Conservation (phyloP, 2,329 filamentous ascomycete genomes). For the Calycina marina region DNA sequence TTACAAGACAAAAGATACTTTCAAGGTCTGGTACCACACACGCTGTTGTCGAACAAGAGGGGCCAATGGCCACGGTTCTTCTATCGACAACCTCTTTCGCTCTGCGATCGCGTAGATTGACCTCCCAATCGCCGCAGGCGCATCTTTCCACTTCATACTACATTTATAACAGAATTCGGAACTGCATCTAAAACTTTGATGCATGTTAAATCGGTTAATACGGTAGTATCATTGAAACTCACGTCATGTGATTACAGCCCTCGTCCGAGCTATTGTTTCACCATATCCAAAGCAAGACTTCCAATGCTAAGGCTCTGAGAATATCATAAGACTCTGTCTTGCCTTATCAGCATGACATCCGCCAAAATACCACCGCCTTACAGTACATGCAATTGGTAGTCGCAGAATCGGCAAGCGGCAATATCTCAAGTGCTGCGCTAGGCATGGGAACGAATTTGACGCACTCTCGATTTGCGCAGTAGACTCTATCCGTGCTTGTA, state of each 20-base stretch:
- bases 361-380: conserved; percentile 9
- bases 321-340: conserved; percentile 7
- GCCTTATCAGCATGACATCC: conserved; percentile 8
- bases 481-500: conserved; percentile 12
- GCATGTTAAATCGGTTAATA: conserved; percentile 6
- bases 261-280: conserved; percentile 9
- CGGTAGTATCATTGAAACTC: conserved; percentile 6
- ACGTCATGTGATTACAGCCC: conserved; percentile 13
- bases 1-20: conserved; percentile 12
- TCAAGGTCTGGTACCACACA: conserved; percentile 8
- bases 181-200: conserved; percentile 11
- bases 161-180: conserved; percentile 15
- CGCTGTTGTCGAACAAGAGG: conserved; percentile 9
- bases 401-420: conserved; percentile 8
- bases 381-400: conserved; percentile 11
- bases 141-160: conserved; percentile 14
- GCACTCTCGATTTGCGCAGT: conserved; percentile 11
- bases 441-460: conserved; percentile 9
- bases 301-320: conserved; percentile 9
- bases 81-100: conserved; percentile 13
- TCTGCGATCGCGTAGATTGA: conserved; percentile 10
- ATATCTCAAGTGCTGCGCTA: conserved; percentile 5
- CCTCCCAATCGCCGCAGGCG: conserved; percentile 11
- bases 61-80: conserved; percentile 7
- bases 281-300: conserved; percentile 9